Evolutionary conservation across 371 early-diverging fungal species (phyloP), one percentile per base, ranked within the genome.

Genomic region (Choanephora cucurbitarum): DNA sequence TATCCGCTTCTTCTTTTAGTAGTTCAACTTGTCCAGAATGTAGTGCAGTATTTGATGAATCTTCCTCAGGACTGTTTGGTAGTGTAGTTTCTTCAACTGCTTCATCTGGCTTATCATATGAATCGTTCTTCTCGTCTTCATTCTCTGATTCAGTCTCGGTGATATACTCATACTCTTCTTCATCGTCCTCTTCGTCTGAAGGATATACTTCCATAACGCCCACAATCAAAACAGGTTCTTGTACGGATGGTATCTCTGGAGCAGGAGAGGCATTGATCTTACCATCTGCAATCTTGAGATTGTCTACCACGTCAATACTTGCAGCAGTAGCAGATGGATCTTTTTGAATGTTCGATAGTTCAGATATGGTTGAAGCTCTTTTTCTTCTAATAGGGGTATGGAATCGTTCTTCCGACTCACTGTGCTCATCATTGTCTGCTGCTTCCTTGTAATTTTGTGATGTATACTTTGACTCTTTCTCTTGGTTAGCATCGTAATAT

Each of bases 201-300:
- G 49, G 50, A 34, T 60, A 60, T 2, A 65, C 66, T 49, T 60
- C 66, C 66, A 65, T 65, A 1, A 56, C 46, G 24, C 66, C 66
- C 11, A 56, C 24, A 37, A 65, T 45, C 44, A 65, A 43, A 0
- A 55, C 51, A 17, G 61, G 44, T 10, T 33, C 39, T 17, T 44
- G 44, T 33, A 28, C 22, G 3, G 40, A 18, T 33, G n/a, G 55
- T 17, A 23, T n/a, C 23, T 39, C 33, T 28, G 9, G 1, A 28
- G 3, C 37, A 7, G 9, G 37, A 2, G 10, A 5, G 17, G 19
- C 45, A 15, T 33, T 21, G 6, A 23, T 5, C 13, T 23, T 2
- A 5, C 15, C 17, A 19, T n/a, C 18, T 34, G 19, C 44, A 7
- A 5, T 6, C 14, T 47, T 24, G 17, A 18, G 33, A 11, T 28